Percentiles rank a stretch among this genome's conserved stretches.
Conservation (phyloP, 495 filamentous ascomycete species). For the Lasiosphaeria miniovina region DNA sequence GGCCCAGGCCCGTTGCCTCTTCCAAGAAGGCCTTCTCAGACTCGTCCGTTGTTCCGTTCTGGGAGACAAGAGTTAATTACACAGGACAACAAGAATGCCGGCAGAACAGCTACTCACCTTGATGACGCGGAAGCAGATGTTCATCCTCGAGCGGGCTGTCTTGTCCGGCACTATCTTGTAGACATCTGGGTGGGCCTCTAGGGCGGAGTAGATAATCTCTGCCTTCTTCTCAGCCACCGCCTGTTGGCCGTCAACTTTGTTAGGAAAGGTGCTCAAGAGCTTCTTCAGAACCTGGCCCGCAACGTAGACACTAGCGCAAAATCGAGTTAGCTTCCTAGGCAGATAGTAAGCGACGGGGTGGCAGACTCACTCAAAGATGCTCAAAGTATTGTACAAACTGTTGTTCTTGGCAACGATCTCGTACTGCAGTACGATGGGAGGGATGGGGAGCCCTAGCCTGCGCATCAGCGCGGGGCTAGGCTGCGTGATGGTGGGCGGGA, state of each 20-base stretch:
- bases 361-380: conserved; percentile 71
- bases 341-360: background rate
- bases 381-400: conserved; percentile 90
- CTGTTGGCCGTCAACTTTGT: conserved; percentile 71
- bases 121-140: conserved; percentile 80
- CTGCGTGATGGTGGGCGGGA: conserved; percentile 58
- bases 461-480: conserved; percentile 64
- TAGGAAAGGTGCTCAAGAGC: conserved; percentile 55
- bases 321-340: conserved; percentile 7
- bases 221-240: conserved; percentile 69
- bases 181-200: conserved; percentile 66
- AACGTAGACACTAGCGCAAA: conserved; percentile 64
- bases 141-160: conserved; percentile 77
- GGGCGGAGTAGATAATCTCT: conserved; percentile 63
- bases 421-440: conserved; percentile 76
- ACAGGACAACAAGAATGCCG: background rate
- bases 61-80: background rate
- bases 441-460: conserved; percentile 71
- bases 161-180: conserved; percentile 75
- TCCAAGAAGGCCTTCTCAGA: conserved; percentile 74
- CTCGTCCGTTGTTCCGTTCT: conserved; percentile 56
- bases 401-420: conserved; percentile 80
- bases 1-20: conserved; percentile 58
- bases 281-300: conserved; percentile 77
- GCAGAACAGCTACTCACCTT: conserved; percentile 30